These are phyloP conservation scores for Insectozyma bohioensis DNA, from an alignment of 1,139 yeast species.

Conservation along the genomic window DNA sequence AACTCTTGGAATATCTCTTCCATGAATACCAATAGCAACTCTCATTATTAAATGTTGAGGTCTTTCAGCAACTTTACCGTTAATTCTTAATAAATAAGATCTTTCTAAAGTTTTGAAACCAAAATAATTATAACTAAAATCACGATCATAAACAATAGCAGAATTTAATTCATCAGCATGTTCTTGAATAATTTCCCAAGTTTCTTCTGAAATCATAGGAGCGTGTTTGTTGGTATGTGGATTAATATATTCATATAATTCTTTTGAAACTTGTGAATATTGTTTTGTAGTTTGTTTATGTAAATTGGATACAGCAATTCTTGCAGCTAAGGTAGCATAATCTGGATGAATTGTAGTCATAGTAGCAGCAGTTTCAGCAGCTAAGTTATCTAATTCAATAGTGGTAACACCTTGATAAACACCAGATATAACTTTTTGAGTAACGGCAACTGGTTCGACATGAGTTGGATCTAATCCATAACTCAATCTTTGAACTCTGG, in stretches of 20 bases:
- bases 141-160: slow-evolving; percentile 81
- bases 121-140: slow-evolving; percentile 77
- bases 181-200: slow-evolving; percentile 60
- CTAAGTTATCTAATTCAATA: slow-evolving; percentile 84
- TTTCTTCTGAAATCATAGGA: slow-evolving; percentile 79
- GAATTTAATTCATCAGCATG: slow-evolving; percentile 74
- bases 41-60: slow-evolving; percentile 91
- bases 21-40: slow-evolving; percentile 87
- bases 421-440: slow-evolving; percentile 86
- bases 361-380: slow-evolving; percentile 96
- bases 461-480: slow-evolving; percentile 82
- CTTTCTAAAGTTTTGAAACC: slow-evolving; percentile 88
- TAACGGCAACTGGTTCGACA: slow-evolving; percentile 85
- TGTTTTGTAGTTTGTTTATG: slow-evolving; percentile 93
- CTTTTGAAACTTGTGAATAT: slow-evolving; percentile 74
- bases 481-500: slow-evolving; percentile 56
- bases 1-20: slow-evolving; percentile 65
- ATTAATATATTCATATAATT: slow-evolving; percentile 67
- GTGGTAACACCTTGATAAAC: slow-evolving; percentile 97
- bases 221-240: slow-evolving; percentile 70
- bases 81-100: slow-evolving; percentile 69
- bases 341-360: slow-evolving; percentile 98
- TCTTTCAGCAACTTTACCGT: slow-evolving; percentile 80
- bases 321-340: slow-evolving; percentile 90
- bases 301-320: slow-evolving; percentile 87